Evolutionary conservation across 75 land plant species (phyloP).

Genomic region (Selaginella tamariscina): DNA sequence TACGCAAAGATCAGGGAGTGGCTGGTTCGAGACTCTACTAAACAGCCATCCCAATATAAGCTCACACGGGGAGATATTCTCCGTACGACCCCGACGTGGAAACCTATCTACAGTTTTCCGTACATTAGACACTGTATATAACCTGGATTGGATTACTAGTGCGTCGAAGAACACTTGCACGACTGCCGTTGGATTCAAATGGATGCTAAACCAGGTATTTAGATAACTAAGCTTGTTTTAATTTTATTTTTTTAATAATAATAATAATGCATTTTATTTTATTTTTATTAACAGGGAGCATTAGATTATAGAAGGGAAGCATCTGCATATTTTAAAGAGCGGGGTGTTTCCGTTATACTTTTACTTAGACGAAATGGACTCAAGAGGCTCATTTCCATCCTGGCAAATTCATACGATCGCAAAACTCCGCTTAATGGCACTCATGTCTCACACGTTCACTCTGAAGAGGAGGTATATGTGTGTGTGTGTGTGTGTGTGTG

Average conservation of each 20-base stretch:
- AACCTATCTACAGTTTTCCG: conserved; percentile 33
- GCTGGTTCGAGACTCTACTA: conserved; percentile 81
- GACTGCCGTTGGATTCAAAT: conserved; percentile 77
- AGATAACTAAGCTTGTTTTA: neutral
- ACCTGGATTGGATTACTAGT: conserved; percentile 67
- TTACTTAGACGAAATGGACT: conserved; percentile 61
- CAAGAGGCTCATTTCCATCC: conserved; percentile 54
- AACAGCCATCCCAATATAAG: conserved; percentile 71
- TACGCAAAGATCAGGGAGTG: conserved; percentile 85
- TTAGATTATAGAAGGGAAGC: conserved; percentile 66
- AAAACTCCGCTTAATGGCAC: conserved; percentile 56
- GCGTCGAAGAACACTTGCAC: conserved; percentile 73
- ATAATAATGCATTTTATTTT: conserved; percentile 6
- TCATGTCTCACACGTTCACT: conserved; percentile 83
- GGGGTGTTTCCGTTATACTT: conserved; percentile 51
- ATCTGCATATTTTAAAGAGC: conserved; percentile 43
- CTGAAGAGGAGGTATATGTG: conserved; percentile 54
- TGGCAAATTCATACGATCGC: conserved; percentile 69
- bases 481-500: too few species aligned
- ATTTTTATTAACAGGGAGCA: conserved; percentile 42
- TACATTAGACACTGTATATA: conserved; percentile 52
- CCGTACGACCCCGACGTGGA: conserved; percentile 31
- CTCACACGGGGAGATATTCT: conserved; percentile 71
- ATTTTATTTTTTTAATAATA: too few species aligned
- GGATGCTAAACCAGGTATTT: conserved; percentile 91